phyloP scores from a whole-genome alignment of 768 basidiomycete species.

The Amylocystis lapponica region DNA sequence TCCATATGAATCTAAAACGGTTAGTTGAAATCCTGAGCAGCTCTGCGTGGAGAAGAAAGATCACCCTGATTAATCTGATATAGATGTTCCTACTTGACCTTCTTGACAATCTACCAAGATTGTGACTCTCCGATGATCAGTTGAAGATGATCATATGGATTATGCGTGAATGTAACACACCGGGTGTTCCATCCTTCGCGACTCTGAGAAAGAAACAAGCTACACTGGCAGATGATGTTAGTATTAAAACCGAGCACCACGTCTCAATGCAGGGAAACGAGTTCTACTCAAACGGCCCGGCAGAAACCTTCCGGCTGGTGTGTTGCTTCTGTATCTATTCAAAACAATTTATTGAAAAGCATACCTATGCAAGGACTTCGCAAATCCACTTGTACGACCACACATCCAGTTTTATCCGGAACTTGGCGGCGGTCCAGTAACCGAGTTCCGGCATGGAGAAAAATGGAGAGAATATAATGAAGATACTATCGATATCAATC shows the following conservation, averaged over 20 bases:
- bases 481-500: not conserved
- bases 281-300: slow-evolving; percentile 1
- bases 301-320: slow-evolving; percentile 1
- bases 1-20: slow-evolving; percentile 1
- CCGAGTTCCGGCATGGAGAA: not conserved
- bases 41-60: not conserved
- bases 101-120: no score
- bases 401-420: slow-evolving; percentile 1
- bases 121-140: slow-evolving; percentile 3
- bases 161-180: not conserved
- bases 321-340: not conserved
- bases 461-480: not conserved
- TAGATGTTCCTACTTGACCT: no score
- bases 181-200: not conserved
- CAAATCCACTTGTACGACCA: not conserved
- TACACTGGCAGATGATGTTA: not conserved
- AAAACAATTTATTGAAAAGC: not conserved
- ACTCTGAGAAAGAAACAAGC: not conserved
- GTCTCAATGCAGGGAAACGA: not conserved
- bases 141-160: slow-evolving; percentile 2
- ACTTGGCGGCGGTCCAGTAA: not conserved
- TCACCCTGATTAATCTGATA: no score
- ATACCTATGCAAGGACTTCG: not conserved
- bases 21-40: not conserved
- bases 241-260: not conserved